Conservation (phyloP, 1,284 basidiomycete genomes). For the Xerocomus nothofagi region DNA sequence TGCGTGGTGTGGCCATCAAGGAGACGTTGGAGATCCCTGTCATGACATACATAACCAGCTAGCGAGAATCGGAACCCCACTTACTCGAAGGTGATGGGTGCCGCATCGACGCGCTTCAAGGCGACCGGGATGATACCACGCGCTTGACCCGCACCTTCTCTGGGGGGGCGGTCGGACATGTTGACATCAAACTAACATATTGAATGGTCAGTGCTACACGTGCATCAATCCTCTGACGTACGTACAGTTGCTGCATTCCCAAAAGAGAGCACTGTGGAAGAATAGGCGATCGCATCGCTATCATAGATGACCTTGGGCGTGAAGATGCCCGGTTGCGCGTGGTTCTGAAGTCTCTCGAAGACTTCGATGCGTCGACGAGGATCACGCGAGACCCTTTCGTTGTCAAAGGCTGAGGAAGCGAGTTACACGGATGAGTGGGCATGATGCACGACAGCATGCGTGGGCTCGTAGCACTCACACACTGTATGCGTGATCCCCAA, state of each 20-base stretch:
- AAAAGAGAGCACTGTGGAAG: conserved; percentile 30
- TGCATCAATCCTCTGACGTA: not conserved
- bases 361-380: conserved; percentile 31
- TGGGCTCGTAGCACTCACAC: conserved; percentile 20
- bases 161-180: conserved; percentile 30
- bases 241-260: conserved; percentile 25
- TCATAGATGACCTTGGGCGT: conserved; percentile 39
- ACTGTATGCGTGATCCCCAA: conserved; percentile 18
- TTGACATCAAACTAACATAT: conserved; percentile 31
- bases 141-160: conserved; percentile 8
- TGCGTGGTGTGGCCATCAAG: conserved; percentile 28
- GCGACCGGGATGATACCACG: conserved; percentile 20
- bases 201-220: not conserved
- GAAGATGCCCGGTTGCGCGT: conserved; percentile 27
- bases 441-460: conserved; percentile 5
- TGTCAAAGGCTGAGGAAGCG: conserved; percentile 17
- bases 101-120: conserved; percentile 32
- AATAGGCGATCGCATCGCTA: conserved; percentile 41
- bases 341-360: conserved; percentile 37
- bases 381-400: conserved; percentile 8
- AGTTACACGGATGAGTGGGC: conserved; percentile 3
- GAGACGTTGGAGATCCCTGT: conserved; percentile 29
- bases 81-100: conserved; percentile 28
- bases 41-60: not conserved
- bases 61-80: not conserved